phyloP scores from a whole-genome alignment of 2,329 filamentous ascomycete species.

The Paraphoma sp. region DNA sequence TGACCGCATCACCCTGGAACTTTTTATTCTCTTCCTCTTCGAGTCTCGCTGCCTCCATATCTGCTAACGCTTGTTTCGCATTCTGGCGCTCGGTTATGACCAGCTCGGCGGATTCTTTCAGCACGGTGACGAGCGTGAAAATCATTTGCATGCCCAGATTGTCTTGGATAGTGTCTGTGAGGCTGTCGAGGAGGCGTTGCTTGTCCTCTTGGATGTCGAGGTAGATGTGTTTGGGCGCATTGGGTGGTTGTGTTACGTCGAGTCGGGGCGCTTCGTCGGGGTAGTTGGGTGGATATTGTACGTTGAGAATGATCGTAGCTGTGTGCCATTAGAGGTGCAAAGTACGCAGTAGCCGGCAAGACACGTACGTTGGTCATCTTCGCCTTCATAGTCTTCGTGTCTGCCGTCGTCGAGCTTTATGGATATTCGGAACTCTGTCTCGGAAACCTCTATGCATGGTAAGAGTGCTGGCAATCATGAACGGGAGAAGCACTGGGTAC shows the following conservation, averaged over 20 bases:
- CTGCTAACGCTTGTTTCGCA: conserved; percentile 62
- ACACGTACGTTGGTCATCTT: conserved; percentile 59
- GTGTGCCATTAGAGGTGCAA: conserved; percentile 4
- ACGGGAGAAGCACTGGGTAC: conserved; percentile 51
- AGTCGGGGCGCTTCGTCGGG: conserved; percentile 86
- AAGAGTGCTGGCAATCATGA: too few relatives aligned
- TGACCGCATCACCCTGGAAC: conserved; percentile 91
- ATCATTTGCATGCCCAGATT: conserved; percentile 98
- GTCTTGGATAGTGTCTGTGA: conserved; percentile 82
- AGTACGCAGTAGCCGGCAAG: too few relatives aligned
- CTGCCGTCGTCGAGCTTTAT: conserved; percentile 78
- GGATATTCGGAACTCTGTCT: conserved; percentile 85
- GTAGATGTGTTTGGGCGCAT: conserved; percentile 71
- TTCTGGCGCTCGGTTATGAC: conserved; percentile 77
- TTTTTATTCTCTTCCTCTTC: conserved; percentile 96
- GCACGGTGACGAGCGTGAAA: conserved; percentile 83
- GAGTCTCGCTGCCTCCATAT: conserved; percentile 64
- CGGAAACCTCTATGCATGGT: conserved; percentile 74
- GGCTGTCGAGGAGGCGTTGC: conserved; percentile 70
- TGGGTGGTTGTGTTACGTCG: conserved; percentile 77
- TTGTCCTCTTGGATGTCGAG: conserved; percentile 86
- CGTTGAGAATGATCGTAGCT: conserved; percentile 78
- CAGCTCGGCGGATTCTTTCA: conserved; percentile 91
- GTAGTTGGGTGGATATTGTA: conserved; percentile 89
- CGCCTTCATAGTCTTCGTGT: conserved; percentile 61